phyloP scores from a whole-genome alignment of 495 filamentous ascomycete species.

The Oidiodendron maius region DNA sequence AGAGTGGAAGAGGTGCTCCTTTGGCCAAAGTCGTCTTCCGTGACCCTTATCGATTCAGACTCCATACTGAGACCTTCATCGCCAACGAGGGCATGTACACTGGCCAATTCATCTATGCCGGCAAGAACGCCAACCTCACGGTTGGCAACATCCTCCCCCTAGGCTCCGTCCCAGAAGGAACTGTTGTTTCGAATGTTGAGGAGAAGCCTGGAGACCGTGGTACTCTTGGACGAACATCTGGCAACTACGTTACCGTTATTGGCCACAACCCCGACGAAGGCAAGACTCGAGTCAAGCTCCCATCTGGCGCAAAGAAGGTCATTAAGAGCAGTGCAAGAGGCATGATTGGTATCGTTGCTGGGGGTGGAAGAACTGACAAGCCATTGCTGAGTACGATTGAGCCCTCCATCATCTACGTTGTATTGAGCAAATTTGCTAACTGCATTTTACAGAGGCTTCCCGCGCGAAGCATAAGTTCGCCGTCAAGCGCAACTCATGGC shows the following conservation, averaged over 20 bases:
- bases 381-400: conserved; percentile 73
- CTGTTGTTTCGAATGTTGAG: conserved; percentile 96
- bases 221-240: conserved; percentile 89
- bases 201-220: conserved; percentile 98
- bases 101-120: conserved; percentile 99
- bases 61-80: conserved; percentile 94
- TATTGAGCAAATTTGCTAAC: conserved; percentile 11
- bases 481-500: conserved; percentile 99
- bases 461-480: conserved; percentile 99
- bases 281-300: conserved; percentile 99
- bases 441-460: conserved; percentile 67
- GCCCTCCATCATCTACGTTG: background rate
- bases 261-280: conserved; percentile 99
- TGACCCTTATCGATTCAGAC: conserved; percentile 85
- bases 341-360: conserved; percentile 99
- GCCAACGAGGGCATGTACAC: conserved; percentile 99
- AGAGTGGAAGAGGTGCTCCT: conserved; percentile 95
- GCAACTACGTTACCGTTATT: conserved; percentile 98
- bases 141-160: conserved; percentile 97
- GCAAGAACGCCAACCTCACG: conserved; percentile 93
- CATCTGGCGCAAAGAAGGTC: conserved; percentile 98
- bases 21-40: conserved; percentile 96
- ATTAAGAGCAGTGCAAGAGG: conserved; percentile 84
- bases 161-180: conserved; percentile 92
- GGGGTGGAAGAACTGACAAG: conserved; percentile 99